A percentile compares a stretch with the other conserved stretches of the same genome.
phyloP scores from a whole-genome alignment of 306 rosid species.

The Fragaria nilgerrensis region DNA sequence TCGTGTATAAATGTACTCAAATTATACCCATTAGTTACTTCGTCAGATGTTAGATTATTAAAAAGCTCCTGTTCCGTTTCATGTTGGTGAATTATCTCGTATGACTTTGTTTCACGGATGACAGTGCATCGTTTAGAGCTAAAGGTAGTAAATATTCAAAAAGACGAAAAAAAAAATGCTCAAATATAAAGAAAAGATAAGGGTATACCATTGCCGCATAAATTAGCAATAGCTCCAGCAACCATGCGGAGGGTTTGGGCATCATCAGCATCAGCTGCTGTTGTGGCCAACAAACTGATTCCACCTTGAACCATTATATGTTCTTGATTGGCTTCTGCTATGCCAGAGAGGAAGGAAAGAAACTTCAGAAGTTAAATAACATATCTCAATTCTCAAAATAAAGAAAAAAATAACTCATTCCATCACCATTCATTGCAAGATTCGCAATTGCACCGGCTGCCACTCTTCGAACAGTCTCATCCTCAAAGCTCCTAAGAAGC shows the following conservation, averaged over 20 bases:
- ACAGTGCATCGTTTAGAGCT: not conserved
- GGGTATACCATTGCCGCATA: conserved; percentile 90
- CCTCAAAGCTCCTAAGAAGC: conserved; percentile 97
- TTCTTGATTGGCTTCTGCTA: conserved; percentile 93
- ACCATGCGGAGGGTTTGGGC: conserved; percentile 99
- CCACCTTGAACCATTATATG: conserved; percentile 94
- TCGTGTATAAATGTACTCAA: not conserved
- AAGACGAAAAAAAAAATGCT: not conserved
- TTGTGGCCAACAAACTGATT: conserved; percentile 76
- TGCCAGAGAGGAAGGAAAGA: conserved; percentile 33
- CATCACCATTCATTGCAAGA: conserved; percentile 94
- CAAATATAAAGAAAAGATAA: conserved; percentile 5
- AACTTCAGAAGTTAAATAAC: conserved; percentile 10
- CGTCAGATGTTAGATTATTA: not conserved
- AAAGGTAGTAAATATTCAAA: not conserved
- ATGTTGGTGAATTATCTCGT: not conserved
- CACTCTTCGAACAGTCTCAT: conserved; percentile 93
- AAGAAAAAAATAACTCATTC: conserved; percentile 11
- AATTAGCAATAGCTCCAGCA: conserved; percentile 94
- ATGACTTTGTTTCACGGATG: not conserved
- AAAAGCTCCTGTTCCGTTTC: no score
- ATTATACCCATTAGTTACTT: not conserved
- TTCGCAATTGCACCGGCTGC: conserved; percentile 99
- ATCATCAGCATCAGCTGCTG: conserved; percentile 98
- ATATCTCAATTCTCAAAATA: conserved; percentile 12